Evolutionary conservation across 164 flowering plant species (phyloP), one percentile per base, ranked within the genome.

Genomic region (Macadamia integrifolia): DNA sequence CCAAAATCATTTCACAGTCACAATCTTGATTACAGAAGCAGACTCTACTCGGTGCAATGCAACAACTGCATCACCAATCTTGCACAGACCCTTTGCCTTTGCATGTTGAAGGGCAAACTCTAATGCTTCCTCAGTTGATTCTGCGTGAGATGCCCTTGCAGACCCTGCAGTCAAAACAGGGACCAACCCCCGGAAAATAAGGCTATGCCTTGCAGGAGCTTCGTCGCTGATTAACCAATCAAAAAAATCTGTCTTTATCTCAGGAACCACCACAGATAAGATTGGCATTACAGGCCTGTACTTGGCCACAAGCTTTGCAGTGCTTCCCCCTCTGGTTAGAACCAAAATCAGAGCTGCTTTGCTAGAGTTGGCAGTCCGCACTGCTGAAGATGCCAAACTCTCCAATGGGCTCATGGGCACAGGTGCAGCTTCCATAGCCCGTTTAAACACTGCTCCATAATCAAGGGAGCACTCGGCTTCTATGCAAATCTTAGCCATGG

Each of bases 361-460:
- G 3, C 84, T 77, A 6, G 91, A 81, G 78, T 85, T 88, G 12
- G 97, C 93, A 6, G 92, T 82, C 63, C 85, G 80, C 44, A 91
- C 97, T 7, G 94, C 94, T 31, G 91, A 89, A 30, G 93, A 85
- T 35, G 97, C 94, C 66, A 91, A 68, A 61, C 92, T 88, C 76
- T 91, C 97, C 12, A 91, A 76, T 66, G 97, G 97, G 78, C 91
- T 87, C 97, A 91, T 91, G 49, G 97, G 97, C 66, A 91, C 85
- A 0, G 94, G 94, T 28, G 90, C 91, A 69, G 85, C 78, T 23
- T 75, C 69, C 82, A 80, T 85, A 13, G 83, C 78, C 67, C 85
- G 78, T 69, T 88, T 91, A 67, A 87, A 91, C 23, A 87, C 88
- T 67, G 80, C 85, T 7, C 82, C 85, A 74, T 91, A 91, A 65